Evolutionary conservation across 192 early-diverging fungal genomes (phyloP), one percentile per base, ranked within the genome.

Genomic region (Entomortierella parvispora): DNA sequence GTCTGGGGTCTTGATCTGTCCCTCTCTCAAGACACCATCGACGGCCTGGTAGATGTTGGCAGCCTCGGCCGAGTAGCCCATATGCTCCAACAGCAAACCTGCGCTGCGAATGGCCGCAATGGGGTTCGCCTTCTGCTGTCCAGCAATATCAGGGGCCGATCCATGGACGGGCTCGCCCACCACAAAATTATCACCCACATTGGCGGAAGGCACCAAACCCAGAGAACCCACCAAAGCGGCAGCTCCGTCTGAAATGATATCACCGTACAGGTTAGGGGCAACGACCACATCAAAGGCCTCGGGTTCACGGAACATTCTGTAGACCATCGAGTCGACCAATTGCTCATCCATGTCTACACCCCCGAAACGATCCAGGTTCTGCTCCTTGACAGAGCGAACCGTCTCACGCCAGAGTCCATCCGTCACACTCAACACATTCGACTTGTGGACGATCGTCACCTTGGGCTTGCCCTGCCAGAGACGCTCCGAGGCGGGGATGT

Each of bases 241-340:
- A 12, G 97, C 97, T 34, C 95, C 97, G 77, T 99, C 97, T 62
- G 82, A 93, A 71, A 99, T 94, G 60, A 99, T 99, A 68, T 99
- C 97, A 47, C 97, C 97, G 69, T 97, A 99, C 71, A 99, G 80
- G 86, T 99, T 99, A 63, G 97, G 97, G 2, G 96, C 96, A 31
- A 99, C 97, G 2, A 91, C 92, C 8, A 99, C 97, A 82, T 99
- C 97, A 84, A 97, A 97, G 10, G 87, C 88, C 42, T 98, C 56
- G 49, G 97, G 96, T 75, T 97, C 97, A 64, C 96, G 93, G 91
- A 97, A 99, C 89, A 99, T 89, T 68, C 97, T 94, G 80, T 98
- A 94, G 69, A 99, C 97, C 97, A 99, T 99, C 23, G 97, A 99
- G 66, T 99, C 97, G 3, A 99, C 96, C 72, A 99, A 86, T 82